Base-by-base conservation (phyloP, 177 flowering plant genomes). In the Vitis hybrid region DNA sequence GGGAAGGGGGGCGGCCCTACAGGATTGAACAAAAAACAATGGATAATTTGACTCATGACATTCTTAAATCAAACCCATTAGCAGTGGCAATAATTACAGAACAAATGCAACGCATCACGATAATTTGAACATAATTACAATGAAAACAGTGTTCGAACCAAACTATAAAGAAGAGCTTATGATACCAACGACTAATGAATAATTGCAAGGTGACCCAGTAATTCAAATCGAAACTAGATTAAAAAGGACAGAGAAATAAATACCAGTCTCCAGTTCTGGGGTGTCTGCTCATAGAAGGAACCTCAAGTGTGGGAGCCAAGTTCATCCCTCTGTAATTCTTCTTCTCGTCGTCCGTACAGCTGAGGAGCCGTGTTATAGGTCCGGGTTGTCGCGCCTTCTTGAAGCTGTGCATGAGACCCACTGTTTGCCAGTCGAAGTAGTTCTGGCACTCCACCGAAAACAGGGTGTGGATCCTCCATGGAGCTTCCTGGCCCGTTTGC, bases 341-440 rank as follows among this genome's bases (percentile, higher is more conserved):
- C 90, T 76, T 87, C 91, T 92, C 91, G 77, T 93, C 94, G 1
- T 91, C 94, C 30, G 98, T 96, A 70, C 99, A 96, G 83, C 99
- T 96, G 57, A 96, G 87, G 1, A 93, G 80, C 70, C 99, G 86
- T 68, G 99, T 96, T 9, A 95, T 76, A 6, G 91, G 89, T n/a
- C 99, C 99, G 62, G 92, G 95, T 72, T 95, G 99, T 9, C 70
- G 76, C 62, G 98, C 87, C 80, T 93, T 96, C 75, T 80, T 83
- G 86, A 76, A 92, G 76, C 99, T 96, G 45, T 92, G 91, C 84
- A 96, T 83, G 55, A 96, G 79, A 6, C 99, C 99, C 64, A 96
- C 93, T 26, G 99, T 96, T 67, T 96, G 99, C 99, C 99, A 96
- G 73, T 96, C 99, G 75, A 96, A 96, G 81, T 93, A 96, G 63